Base-by-base conservation (phyloP, 352 stramenopile genomes). In the Globisporangium carolinianum region DNA sequence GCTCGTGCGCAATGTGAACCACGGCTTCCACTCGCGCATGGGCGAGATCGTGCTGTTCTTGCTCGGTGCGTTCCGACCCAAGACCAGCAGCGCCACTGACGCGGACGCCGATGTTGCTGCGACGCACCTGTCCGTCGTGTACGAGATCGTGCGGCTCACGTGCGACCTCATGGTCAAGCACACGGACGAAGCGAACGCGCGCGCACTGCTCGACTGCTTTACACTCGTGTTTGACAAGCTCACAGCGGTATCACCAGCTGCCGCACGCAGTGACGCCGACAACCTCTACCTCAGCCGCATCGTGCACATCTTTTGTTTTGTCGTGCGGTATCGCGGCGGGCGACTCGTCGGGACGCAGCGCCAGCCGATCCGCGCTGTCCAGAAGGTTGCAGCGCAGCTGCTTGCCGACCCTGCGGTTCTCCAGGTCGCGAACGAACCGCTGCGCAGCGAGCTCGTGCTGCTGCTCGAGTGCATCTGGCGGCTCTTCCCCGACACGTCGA, bases 21-120 rank as follows among this genome's bases (percentile, higher is more conserved):
- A 88, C 57, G 77, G 84, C 1, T 94, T 96, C 66, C 85, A 96
- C 67, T 94, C 85, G 48, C 72, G 86, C 24, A 94, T 91, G 85
- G 64, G 69, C 32, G 83, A 93, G 18, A 75, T 94, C 39, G 71
- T 94, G 46, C 57, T 86, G 5, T 82, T 87, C 32, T 56, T 96
- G 47, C 69, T 96, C 3, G 68, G 75, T 3, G 73, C 84, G 6
- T 94, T 95, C 57, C 66, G 81, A 15, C 79, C 86, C 0, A 89
- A 80, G 35, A 48, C 71, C 42, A 37, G 12, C 7, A 17, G 18
- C 10, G 9, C 15, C 14, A 14, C 15, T 5, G 7, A 7, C 5
- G 39, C 45, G 47, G 59, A 66, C 17, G 54, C 62, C 4, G 24
- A 32, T 32, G 24, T 2, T 32, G 24, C 24, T 32, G 24, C 24